These are phyloP conservation scores for Thielaviopsis musarum DNA, from an alignment of 2,329 filamentous ascomycete species.

Conservation along the genomic window DNA sequence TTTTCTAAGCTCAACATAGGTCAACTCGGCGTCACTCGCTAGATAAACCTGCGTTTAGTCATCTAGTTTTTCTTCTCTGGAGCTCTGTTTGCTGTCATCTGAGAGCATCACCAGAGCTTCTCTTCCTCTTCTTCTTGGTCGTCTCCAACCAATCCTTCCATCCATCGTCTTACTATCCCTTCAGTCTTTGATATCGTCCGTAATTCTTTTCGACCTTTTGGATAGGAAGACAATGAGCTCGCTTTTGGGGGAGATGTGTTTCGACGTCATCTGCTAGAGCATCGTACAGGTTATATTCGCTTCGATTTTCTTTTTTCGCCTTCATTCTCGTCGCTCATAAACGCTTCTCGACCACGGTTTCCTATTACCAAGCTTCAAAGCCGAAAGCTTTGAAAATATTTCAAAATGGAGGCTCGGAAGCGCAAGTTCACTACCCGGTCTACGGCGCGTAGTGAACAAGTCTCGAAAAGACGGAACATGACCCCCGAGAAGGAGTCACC, in stretches of 20 bases:
- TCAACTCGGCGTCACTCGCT: neutral
- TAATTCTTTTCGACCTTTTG: neutral
- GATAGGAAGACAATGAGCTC: neutral
- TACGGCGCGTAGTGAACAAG: constrained; percentile 41
- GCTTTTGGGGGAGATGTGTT: neutral
- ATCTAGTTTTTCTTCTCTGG: neutral
- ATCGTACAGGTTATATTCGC: neutral
- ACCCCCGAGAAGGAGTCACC: constrained; percentile 31
- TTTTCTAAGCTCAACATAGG: neutral
- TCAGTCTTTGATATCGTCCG: neutral
- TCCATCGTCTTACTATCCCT: neutral
- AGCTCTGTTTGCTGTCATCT: neutral
- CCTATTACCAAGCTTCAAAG: neutral
- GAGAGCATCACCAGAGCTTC: neutral
- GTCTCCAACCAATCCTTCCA: neutral
- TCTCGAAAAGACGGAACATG: constrained; percentile 40
- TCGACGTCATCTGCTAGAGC: neutral
- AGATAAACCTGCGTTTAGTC: neutral
- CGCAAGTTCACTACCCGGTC: constrained; percentile 47
- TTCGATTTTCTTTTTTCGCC: neutral
- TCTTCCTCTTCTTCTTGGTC: neutral
- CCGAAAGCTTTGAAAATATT: neutral
- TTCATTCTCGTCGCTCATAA: neutral
- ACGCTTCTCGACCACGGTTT: neutral
- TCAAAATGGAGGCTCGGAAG: constrained; percentile 41